Conservation (phyloP, 345 rosid species). For the Syzygium aromaticum region DNA sequence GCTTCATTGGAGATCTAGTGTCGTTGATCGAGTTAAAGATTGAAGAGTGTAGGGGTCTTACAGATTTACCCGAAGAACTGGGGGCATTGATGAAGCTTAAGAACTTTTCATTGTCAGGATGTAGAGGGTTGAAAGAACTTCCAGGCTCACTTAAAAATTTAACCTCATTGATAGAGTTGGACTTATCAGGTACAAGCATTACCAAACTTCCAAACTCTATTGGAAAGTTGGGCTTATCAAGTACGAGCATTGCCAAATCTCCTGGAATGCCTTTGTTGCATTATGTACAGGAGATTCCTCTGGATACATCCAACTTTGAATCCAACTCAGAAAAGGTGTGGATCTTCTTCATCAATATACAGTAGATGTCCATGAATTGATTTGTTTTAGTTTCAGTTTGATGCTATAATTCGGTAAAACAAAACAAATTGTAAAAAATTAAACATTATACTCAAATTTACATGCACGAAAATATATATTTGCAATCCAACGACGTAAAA, state of each 20-base stretch:
- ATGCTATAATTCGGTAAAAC: neutral
- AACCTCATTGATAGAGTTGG: neutral
- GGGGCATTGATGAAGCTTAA: neutral
- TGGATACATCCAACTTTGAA: neutral
- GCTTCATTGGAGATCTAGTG: neutral
- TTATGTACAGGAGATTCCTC: neutral
- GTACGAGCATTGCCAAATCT: neutral
- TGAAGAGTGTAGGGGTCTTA: fast-evolving
- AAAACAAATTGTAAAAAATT: fast-evolving
- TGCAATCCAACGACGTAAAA: neutral
- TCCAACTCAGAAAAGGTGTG: neutral
- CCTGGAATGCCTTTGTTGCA: neutral
- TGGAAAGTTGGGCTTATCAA: neutral
- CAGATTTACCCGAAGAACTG: fast-evolving
- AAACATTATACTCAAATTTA: neutral
- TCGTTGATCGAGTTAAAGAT: neutral
- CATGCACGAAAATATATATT: neutral
- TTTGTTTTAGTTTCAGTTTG: neutral
- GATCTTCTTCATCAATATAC: neutral
- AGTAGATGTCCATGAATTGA: neutral
- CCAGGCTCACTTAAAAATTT: neutral
- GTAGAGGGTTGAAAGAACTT: neutral
- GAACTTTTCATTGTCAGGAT: neutral
- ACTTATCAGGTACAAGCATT: neutral
- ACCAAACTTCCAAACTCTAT: neutral